A percentile compares a stretch with the other conserved stretches of the same genome.
phyloP scores from a whole-genome alignment of 2,329 filamentous ascomycete species.

The Shiraia bambusicola region DNA sequence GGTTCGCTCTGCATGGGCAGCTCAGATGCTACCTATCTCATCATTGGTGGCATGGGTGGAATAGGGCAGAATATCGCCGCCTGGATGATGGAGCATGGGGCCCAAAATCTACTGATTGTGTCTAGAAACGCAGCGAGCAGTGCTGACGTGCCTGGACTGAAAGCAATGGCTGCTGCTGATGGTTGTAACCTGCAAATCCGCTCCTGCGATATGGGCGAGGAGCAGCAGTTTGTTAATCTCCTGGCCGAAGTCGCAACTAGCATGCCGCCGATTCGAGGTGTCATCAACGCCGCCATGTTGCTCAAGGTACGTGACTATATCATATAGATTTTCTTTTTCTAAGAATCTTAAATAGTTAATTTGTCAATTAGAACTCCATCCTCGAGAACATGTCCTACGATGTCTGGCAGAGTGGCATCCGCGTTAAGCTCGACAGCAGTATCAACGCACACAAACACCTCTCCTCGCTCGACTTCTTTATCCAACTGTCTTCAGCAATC shows the following conservation, averaged over 20 bases:
- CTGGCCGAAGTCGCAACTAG: not conserved
- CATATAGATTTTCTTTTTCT: no score
- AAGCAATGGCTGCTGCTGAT: constrained; percentile 1
- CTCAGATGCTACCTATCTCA: constrained; percentile 20
- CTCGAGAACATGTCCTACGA: constrained; percentile 14
- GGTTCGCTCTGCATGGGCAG: no score
- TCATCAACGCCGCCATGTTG: constrained; percentile 33
- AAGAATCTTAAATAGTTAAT: not conserved
- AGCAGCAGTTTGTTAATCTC: constrained; percentile 1
- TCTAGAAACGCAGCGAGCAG: constrained; percentile 13
- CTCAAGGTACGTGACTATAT: constrained; percentile 7
- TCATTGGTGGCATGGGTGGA: constrained; percentile 27
- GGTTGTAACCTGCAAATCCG: constrained; percentile 1
- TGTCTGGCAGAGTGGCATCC: constrained; percentile 4
- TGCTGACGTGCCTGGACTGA: constrained; percentile 1
- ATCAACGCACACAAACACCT: constrained; percentile 28
- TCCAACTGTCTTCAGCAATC: constrained; percentile 21
- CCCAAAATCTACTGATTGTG: constrained; percentile 20
- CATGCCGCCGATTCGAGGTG: constrained; percentile 28
- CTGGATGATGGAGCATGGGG: constrained; percentile 22
- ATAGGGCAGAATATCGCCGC: constrained; percentile 21
- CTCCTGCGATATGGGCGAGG: not conserved
- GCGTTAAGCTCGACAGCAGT: constrained; percentile 39
- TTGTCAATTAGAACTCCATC: constrained; percentile 2
- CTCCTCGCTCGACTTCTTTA: constrained; percentile 24